A percentile compares a stretch with the other conserved stretches of the same genome.
Conservation (phyloP, 2,329 filamentous ascomycete species). For the Ceratocystiopsis minuta region DNA sequence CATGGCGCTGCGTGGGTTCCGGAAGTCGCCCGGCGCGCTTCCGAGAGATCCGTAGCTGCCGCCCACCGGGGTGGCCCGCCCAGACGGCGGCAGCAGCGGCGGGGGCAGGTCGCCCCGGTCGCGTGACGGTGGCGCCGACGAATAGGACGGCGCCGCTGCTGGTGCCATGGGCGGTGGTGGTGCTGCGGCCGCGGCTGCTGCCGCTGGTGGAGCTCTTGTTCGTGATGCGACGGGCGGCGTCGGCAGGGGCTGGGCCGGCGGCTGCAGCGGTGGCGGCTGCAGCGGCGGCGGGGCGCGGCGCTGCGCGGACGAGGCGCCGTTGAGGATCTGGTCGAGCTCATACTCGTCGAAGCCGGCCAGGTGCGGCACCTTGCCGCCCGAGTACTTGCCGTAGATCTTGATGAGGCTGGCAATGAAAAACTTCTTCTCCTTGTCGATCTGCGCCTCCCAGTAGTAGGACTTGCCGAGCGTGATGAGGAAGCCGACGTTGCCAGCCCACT, state of each 20-base stretch:
- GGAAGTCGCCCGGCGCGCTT: slow-evolving; percentile 3
- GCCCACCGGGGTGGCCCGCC: slow-evolving; percentile 8
- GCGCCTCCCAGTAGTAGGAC: slow-evolving; percentile 92
- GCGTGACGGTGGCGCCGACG: no score
- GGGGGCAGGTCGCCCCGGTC: background rate
- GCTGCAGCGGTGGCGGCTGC: background rate
- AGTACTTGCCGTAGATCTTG: slow-evolving; percentile 96
- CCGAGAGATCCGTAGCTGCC: slow-evolving; percentile 7
- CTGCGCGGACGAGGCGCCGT: slow-evolving; percentile 20
- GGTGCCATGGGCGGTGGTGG: slow-evolving; percentile 9
- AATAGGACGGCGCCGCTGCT: background rate
- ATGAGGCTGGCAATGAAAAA: slow-evolving; percentile 94
- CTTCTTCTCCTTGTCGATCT: slow-evolving; percentile 89
- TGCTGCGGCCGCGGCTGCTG: background rate
- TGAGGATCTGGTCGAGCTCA: slow-evolving; percentile 60
- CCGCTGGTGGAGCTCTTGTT: background rate
- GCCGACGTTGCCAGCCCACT: slow-evolving; percentile 69
- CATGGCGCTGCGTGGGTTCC: slow-evolving; percentile 13
- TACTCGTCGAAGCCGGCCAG: slow-evolving; percentile 66
- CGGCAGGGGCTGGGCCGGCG: background rate
- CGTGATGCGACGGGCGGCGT: no score
- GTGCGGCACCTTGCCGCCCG: slow-evolving; percentile 62
- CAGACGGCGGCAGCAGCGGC: slow-evolving; percentile 11
- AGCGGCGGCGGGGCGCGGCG: slow-evolving; percentile 19
- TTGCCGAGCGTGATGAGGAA: slow-evolving; percentile 83